These are phyloP conservation scores for Mucor ambiguus DNA, from an alignment of 371 early-diverging fungal species.

Conservation along the genomic window DNA sequence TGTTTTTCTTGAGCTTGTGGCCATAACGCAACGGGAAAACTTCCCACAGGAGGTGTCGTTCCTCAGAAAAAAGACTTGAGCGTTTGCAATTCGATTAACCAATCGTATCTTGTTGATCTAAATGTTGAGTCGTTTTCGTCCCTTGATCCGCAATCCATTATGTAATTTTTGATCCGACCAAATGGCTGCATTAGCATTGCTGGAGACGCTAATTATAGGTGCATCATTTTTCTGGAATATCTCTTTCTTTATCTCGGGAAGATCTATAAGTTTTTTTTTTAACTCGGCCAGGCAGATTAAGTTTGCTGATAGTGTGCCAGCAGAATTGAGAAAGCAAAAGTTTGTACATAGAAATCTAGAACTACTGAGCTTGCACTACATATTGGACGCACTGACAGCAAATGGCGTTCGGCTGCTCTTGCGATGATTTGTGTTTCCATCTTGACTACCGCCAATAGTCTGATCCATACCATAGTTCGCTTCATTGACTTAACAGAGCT, in stretches of 20 bases:
- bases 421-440: too few species aligned
- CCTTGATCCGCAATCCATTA: background rate
- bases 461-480: background rate
- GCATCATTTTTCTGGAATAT: background rate
- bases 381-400: too few species aligned
- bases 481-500: background rate
- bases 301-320: background rate
- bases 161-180: background rate
- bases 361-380: background rate
- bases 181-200: background rate
- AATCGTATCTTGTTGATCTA: background rate
- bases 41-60: background rate
- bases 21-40: background rate
- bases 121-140: background rate
- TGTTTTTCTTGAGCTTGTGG: background rate
- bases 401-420: too few species aligned
- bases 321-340: background rate
- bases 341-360: background rate
- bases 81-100: background rate
- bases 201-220: background rate
- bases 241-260: conserved; percentile 4
- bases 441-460: too few species aligned
- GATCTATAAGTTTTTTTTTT: background rate
- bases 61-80: background rate
- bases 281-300: background rate